Percentiles rank a stretch among this genome's conserved stretches.
Evolutionary conservation across 2,329 filamentous ascomycete genomes (phyloP).

Genomic region (Fusarium ramigenum): DNA sequence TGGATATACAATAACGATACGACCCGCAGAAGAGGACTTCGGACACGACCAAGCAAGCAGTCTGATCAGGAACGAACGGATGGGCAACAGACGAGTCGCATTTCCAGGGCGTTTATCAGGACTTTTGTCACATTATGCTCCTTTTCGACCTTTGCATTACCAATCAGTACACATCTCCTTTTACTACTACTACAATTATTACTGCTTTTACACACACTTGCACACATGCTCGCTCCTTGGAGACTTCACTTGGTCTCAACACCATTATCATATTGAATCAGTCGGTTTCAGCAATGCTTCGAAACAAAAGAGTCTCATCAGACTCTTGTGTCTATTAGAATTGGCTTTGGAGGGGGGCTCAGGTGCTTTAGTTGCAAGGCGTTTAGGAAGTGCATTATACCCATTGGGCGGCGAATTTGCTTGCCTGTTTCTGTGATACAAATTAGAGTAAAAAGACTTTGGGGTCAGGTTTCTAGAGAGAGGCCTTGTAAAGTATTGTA

Average conservation of each 20-base stretch:
- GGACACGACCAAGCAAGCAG: slow-evolving; percentile 24
- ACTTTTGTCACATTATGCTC: slow-evolving; percentile 30
- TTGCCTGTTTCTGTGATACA: background rate
- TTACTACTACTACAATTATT: slow-evolving; percentile 41
- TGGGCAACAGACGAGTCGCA: slow-evolving; percentile 32
- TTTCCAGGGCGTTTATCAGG: slow-evolving; percentile 37
- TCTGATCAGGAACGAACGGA: slow-evolving; percentile 16
- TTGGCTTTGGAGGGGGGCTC: background rate
- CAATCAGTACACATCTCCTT: slow-evolving; percentile 37
- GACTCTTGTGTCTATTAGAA: background rate
- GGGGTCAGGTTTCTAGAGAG: background rate
- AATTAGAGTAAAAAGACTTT: slow-evolving; percentile 2
- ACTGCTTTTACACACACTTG: slow-evolving; percentile 28
- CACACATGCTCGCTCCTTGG: slow-evolving; percentile 13
- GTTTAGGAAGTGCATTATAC: slow-evolving; percentile 2
- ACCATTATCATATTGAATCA: slow-evolving; percentile 6
- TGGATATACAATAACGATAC: slow-evolving; percentile 16
- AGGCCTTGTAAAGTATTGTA: slow-evolving; percentile 13
- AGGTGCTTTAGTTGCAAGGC: slow-evolving; percentile 13
- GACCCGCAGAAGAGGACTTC: slow-evolving; percentile 19
- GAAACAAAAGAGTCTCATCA: background rate
- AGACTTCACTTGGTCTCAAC: slow-evolving; percentile 9
- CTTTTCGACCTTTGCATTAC: slow-evolving; percentile 32
- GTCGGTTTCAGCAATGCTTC: background rate
- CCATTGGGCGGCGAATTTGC: background rate